Percentiles rank a stretch among this genome's conserved stretches.
Conservation (phyloP, 768 basidiomycete genomes). For the Fomitopsis serialis region DNA sequence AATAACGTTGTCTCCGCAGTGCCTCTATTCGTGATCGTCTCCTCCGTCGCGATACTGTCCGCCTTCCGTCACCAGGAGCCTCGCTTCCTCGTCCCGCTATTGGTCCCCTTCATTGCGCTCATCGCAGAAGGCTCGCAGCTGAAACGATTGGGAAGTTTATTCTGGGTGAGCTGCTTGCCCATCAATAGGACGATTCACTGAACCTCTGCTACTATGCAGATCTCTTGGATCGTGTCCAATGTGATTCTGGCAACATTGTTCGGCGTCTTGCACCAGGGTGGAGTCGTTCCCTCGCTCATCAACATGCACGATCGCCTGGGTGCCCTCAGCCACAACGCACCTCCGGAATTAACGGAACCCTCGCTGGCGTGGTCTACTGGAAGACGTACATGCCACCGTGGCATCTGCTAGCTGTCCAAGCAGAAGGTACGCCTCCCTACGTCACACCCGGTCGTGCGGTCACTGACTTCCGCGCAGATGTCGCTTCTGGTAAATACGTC, state of each 20-base stretch:
- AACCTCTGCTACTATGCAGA: conserved; percentile 11
- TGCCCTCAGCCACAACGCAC: not conserved
- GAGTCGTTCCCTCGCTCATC: conserved; percentile 34
- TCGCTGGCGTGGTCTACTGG: conserved; percentile 28
- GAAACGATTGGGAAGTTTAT: conserved; percentile 20
- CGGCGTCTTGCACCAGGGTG: conserved; percentile 35
- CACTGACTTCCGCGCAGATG: conserved; percentile 15
- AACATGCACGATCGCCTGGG: conserved; percentile 24
- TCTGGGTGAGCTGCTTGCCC: conserved; percentile 25
- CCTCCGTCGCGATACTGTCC: conserved; percentile 26
- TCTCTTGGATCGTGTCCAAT: conserved; percentile 26
- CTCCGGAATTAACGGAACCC: not conserved
- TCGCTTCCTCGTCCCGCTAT: conserved; percentile 31
- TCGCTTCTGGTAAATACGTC: conserved; percentile 13
- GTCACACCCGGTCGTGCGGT: not conserved
- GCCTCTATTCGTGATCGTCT: conserved; percentile 23
- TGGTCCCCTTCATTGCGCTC: conserved; percentile 28
- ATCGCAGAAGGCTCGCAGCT: conserved; percentile 21
- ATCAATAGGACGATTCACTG: not conserved
- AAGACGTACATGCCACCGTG: conserved; percentile 37
- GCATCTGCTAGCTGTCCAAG: conserved; percentile 27
- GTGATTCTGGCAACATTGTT: conserved; percentile 25
- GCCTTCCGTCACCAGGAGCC: conserved; percentile 35
- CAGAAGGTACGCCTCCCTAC: conserved; percentile 15
- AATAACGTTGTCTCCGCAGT: conserved; percentile 14